Evolutionary conservation across 2,329 filamentous ascomycete species (phyloP).

Genomic region (Phoma herbarum): DNA sequence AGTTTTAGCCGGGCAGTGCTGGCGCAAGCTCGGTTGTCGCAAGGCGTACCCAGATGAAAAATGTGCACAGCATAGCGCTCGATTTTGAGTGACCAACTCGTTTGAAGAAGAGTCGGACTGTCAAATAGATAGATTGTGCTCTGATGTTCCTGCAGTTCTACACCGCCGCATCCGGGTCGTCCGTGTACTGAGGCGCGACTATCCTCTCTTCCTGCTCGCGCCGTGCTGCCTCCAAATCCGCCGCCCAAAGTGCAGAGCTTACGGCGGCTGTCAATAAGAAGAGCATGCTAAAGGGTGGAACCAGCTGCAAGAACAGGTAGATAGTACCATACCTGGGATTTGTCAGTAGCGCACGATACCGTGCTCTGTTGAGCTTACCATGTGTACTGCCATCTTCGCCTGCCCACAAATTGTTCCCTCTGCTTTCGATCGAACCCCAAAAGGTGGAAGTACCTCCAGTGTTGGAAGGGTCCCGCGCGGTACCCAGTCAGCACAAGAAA

Average conservation of each 20-base stretch:
- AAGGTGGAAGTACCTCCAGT: slow-evolving; percentile 90
- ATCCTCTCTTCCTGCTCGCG: slow-evolving; percentile 36
- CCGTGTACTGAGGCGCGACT: slow-evolving; percentile 37
- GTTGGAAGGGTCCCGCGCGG: slow-evolving; percentile 84
- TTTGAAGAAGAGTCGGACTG: neutral
- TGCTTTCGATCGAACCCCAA: slow-evolving; percentile 77
- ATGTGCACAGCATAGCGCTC: neutral
- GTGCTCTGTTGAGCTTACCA: slow-evolving; percentile 62
- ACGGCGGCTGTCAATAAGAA: slow-evolving; percentile 88
- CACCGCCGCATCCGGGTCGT: slow-evolving; percentile 39
- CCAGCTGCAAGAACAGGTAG: slow-evolving; percentile 83
- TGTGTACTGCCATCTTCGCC: slow-evolving; percentile 80
- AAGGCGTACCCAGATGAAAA: neutral
- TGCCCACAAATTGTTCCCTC: slow-evolving; percentile 72
- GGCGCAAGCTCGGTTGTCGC: slow-evolving; percentile 1
- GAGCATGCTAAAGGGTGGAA: slow-evolving; percentile 91
- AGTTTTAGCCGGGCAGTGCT: slow-evolving; percentile 5
- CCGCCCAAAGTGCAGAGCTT: slow-evolving; percentile 87
- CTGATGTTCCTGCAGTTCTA: slow-evolving; percentile 11
- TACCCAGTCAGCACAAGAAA: slow-evolving; percentile 91
- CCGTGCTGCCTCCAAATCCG: slow-evolving; percentile 69
- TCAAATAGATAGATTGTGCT: neutral
- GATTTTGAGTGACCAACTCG: neutral
- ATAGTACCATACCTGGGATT: slow-evolving; percentile 77
- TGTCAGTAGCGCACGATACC: slow-evolving; percentile 19